A percentile compares a stretch with the other conserved stretches of the same genome.
phyloP scores from a whole-genome alignment of 2,329 filamentous ascomycete genomes.

The Nothophoma quercina region DNA sequence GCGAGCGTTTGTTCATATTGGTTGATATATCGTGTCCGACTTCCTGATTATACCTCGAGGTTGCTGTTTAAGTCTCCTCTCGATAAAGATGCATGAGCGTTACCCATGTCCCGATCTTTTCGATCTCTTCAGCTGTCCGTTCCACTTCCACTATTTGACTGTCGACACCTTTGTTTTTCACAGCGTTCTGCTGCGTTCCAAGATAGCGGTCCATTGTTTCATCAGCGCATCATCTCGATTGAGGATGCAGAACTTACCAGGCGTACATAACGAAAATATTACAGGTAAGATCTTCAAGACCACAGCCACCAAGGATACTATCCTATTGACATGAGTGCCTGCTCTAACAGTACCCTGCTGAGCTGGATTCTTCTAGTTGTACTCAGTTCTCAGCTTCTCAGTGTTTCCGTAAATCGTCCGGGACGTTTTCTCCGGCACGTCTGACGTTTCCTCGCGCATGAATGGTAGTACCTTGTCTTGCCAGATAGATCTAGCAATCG shows the following conservation, averaged over 20 bases:
- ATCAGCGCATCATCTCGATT: neutral
- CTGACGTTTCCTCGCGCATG: neutral
- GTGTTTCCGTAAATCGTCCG: neutral
- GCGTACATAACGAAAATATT: neutral
- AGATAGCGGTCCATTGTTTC: neutral
- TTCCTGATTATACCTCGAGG: too few relatives aligned
- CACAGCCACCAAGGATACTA: neutral
- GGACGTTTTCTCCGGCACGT: neutral
- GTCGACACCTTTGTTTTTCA: neutral
- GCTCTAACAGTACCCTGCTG: neutral
- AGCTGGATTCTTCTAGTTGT: neutral
- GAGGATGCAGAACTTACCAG: neutral
- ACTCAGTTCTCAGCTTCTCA: neutral
- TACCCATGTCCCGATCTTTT: neutral
- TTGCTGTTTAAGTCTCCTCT: neutral
- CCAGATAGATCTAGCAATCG: neutral
- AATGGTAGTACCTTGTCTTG: neutral
- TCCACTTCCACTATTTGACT: neutral
- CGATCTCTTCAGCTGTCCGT: neutral
- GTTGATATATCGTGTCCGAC: too few relatives aligned
- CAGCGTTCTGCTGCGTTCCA: conserved; percentile 1
- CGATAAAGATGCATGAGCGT: neutral
- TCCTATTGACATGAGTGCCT: neutral
- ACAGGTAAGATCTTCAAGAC: neutral
- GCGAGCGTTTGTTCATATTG: too few relatives aligned